Base-by-base conservation (phyloP, 2,329 filamentous ascomycete genomes). In the Dichotomopilus funicola region DNA sequence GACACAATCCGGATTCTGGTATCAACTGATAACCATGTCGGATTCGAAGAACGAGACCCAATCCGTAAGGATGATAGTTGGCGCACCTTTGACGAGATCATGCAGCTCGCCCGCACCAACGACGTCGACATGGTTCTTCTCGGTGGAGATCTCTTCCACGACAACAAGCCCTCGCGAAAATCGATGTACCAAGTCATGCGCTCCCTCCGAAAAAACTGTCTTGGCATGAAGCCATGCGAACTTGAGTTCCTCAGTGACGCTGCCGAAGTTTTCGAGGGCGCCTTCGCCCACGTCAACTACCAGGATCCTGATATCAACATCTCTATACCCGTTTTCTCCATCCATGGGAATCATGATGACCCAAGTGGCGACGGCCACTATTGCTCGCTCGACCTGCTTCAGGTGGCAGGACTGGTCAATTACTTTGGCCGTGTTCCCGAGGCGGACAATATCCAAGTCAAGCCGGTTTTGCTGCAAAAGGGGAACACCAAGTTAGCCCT, bases 91-190 rank as follows among this genome's bases (percentile, higher is more conserved):
- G 88, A 99, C 69, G 94, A 99, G 72, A 84, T 96, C 59, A 90
- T 99, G 87, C 87, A 85, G 61, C 74, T 97, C 43, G 94, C 92
- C 19, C 89, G 87, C 66, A 83, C 86, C 37, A 80, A 87, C 68
- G 94, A 99, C 74, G 94, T 99, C 62, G 94, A 99, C 71, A 97
- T 99, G 94, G 88, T 99, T 0, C 79, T 99, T 2, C 83, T 99
- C 4, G 92, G 87, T 2, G 94, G 94, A 47, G 94, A 99, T 68
- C 80, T 99, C 1, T 99, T 99, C 68, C 95, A 99, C 69, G 92
- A 99, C 64, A 99, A 99, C 71, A 96, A 96, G 66, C 95, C 94
- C 3, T 96, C 91, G 6, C 83, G 94, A 57, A 96, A 96, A 68
- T 86, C 91, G 34, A 89, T 99, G 81, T 97, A 94, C 69, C 90